A percentile compares a stretch with the other conserved stretches of the same genome.
These are phyloP conservation scores for Phaffia rhodozyma DNA, from an alignment of 1,284 basidiomycete species.

Conservation along the genomic window DNA sequence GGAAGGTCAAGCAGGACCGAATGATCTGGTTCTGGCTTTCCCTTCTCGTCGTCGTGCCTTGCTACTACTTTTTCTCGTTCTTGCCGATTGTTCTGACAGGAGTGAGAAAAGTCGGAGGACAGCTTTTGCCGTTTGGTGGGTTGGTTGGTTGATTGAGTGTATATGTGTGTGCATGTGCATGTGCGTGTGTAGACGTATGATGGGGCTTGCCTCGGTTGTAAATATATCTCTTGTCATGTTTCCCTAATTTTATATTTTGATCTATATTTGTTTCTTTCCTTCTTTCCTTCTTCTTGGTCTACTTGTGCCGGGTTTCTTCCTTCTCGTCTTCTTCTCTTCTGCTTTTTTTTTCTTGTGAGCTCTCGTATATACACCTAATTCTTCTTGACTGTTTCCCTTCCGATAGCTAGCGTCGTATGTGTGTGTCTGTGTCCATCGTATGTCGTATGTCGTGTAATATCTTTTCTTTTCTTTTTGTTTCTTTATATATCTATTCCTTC, in stretches of 20 bases:
- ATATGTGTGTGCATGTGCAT: no score
- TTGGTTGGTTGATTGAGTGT: slow-evolving; percentile 19
- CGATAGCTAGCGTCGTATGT: background rate
- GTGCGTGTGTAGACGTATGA: no score
- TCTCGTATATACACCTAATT: background rate
- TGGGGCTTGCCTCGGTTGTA: no score
- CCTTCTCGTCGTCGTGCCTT: slow-evolving; percentile 6
- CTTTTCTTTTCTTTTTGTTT: background rate
- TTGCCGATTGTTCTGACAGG: slow-evolving; percentile 13
- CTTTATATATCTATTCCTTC: background rate
- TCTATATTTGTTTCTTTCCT: background rate
- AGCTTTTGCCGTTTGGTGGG: slow-evolving; percentile 20
- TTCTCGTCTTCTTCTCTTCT: background rate
- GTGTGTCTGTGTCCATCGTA: background rate
- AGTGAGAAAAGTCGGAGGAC: slow-evolving; percentile 18
- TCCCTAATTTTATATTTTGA: background rate
- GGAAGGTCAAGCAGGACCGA: slow-evolving; percentile 9
- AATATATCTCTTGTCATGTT: background rate
- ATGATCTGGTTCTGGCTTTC: slow-evolving; percentile 20
- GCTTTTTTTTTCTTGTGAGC: background rate
- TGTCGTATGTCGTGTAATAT: background rate
- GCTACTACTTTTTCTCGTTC: slow-evolving; percentile 7
- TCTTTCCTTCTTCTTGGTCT: background rate
- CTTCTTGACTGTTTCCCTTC: background rate
- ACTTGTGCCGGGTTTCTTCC: background rate